Base-by-base conservation (phyloP, 495 filamentous ascomycete genomes). In the Cercophora samala region DNA sequence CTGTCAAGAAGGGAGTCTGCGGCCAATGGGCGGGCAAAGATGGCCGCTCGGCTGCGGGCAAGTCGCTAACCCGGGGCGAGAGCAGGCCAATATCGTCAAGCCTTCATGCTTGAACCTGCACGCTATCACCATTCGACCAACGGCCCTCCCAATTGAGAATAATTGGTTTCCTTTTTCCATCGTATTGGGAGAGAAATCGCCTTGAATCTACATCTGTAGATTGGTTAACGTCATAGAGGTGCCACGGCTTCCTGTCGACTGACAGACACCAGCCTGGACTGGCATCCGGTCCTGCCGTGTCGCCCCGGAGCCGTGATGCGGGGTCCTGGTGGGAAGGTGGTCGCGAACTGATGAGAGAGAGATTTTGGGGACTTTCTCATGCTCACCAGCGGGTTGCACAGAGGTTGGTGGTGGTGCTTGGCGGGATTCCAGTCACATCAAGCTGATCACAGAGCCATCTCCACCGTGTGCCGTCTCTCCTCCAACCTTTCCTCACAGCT, bases 21-120 rank as follows among this genome's bases (percentile, higher is more conserved):
- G 67, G 65, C 74, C 74, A 76, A 76, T 76, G 54, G 63, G 62
- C 51, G 63, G 17, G 23, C 62, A 56, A 32, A 68, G 9, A 51
- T 72, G 73, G 69, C 71, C 70, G 73, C 73, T 72, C 64, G 61
- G 58, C 69, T 71, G 71, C 69, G 65, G 69, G 74, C 71, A 73
- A 70, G 64, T 73, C 71, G 70, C 74, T 66, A 60, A 21, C 67
- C 64, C 61, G 72, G 67, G 69, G 74, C 70, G 65, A 67, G 67
- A 64, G 58, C 66, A 66, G 63, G 66, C 69, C 64, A 71, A 74
- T 65, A 29, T 62, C 64, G 60, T 67, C 58, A 8, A 19, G 53
- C 53, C 53, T 56, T 56, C 53, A 56, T 56, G 53, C 53, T 56
- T 11, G n/a, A 5, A 25, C 5, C 21, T 64, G 59, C 66, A 65